These are phyloP conservation scores for Brachypodium distachyon DNA, from an alignment of 202 grass and related monocot genomes.

Conservation along the genomic window DNA sequence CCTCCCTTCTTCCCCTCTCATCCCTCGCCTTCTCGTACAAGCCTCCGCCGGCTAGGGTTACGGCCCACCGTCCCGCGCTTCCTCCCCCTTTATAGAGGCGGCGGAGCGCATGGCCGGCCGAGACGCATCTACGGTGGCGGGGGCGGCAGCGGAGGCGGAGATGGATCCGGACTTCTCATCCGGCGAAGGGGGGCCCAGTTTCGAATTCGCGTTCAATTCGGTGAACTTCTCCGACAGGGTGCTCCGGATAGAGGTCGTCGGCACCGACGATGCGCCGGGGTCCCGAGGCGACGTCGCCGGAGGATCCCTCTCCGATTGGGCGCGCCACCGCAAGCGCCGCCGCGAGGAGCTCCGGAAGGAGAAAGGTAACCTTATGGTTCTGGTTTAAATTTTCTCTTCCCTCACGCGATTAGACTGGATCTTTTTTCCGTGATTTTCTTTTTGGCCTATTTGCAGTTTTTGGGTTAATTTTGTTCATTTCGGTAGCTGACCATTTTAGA, in stretches of 20 bases:
- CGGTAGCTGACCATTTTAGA: not conserved
- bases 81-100: not conserved
- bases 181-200: conserved; percentile 47
- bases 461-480: not conserved
- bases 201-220: conserved; percentile 95
- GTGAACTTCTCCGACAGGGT: conserved; percentile 94
- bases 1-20: conserved; percentile 13
- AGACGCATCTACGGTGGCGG: not conserved
- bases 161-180: conserved; percentile 77
- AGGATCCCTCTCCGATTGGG: conserved; percentile 58
- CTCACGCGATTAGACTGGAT: not conserved
- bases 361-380: conserved; percentile 33
- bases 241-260: conserved; percentile 80
- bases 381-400: not conserved
- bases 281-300: conserved; percentile 1
- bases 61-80: not conserved
- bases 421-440: not conserved
- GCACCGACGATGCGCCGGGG: conserved; percentile 30
- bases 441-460: not conserved
- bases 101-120: conserved; percentile 13
- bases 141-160: not conserved
- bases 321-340: conserved; percentile 54
- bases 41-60: conserved; percentile 48
- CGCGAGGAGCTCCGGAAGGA: conserved; percentile 66
- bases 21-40: not conserved